These are phyloP conservation scores for Boletus smithii DNA, from an alignment of 1,284 basidiomycete genomes.

Conservation along the genomic window DNA sequence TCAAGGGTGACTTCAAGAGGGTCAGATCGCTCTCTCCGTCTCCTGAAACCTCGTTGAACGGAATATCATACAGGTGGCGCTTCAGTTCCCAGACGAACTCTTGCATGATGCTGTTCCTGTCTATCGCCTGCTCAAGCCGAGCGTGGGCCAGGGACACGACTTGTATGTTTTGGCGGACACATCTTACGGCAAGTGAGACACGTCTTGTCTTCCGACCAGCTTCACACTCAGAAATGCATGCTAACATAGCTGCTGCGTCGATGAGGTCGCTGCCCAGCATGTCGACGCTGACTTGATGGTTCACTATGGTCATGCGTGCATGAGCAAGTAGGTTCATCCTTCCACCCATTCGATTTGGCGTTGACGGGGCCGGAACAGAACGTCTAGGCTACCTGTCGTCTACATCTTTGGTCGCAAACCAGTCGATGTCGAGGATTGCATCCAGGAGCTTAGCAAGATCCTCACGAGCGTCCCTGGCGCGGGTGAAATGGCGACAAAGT, in stretches of 20 bases:
- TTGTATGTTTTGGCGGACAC: slow-evolving; percentile 94
- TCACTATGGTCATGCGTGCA: slow-evolving; percentile 96
- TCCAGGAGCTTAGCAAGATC: slow-evolving; percentile 40
- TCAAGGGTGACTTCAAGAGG: slow-evolving; percentile 52
- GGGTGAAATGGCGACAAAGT: slow-evolving; percentile 17
- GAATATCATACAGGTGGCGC: slow-evolving; percentile 66
- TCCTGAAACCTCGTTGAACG: slow-evolving; percentile 5
- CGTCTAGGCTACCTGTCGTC: slow-evolving; percentile 78
- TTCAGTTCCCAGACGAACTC: slow-evolving; percentile 97
- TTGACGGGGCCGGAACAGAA: slow-evolving; percentile 41
- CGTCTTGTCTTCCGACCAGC: not conserved
- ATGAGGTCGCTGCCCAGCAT: slow-evolving; percentile 94
- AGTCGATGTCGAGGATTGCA: slow-evolving; percentile 52
- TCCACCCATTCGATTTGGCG: not conserved
- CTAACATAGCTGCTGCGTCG: slow-evolving; percentile 83
- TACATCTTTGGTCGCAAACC: slow-evolving; percentile 78
- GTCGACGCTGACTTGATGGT: slow-evolving; percentile 90
- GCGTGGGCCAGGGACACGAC: slow-evolving; percentile 51
- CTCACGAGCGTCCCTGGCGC: slow-evolving; percentile 22
- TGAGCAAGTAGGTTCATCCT: slow-evolving; percentile 67
- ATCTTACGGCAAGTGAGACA: slow-evolving; percentile 85
- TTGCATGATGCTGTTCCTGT: slow-evolving; percentile 85
- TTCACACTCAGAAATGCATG: slow-evolving; percentile 6
- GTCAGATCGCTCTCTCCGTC: slow-evolving; percentile 37
- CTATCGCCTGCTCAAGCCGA: slow-evolving; percentile 66